phyloP scores from a whole-genome alignment of 129 eudicot species.

The Escallonia rubra region DNA sequence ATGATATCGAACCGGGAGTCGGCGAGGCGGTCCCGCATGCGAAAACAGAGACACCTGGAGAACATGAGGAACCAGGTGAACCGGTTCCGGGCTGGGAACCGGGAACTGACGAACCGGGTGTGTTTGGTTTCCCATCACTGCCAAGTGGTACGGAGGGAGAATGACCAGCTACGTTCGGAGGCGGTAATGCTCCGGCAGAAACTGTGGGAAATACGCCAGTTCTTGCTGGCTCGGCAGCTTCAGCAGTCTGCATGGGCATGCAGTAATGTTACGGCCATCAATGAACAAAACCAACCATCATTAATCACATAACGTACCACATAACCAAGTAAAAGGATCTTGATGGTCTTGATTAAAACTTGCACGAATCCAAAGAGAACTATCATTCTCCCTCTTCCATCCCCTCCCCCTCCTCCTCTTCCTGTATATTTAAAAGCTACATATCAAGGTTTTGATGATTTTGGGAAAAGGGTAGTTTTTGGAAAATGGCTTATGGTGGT shows the following conservation, averaged over 20 bases:
- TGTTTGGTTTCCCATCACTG: slow-evolving; percentile 32
- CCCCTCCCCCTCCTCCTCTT: not conserved
- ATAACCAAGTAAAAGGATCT: not conserved
- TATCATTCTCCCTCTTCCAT: slow-evolving; percentile 5
- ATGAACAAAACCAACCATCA: slow-evolving; percentile 34
- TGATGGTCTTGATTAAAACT: not conserved
- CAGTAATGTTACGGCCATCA: slow-evolving; percentile 38
- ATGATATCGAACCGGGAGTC: slow-evolving; percentile 96
- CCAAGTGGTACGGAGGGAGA: slow-evolving; percentile 44
- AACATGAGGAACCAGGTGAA: slow-evolving; percentile 57
- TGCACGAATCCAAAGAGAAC: slow-evolving; percentile 10
- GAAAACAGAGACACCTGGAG: slow-evolving; percentile 82
- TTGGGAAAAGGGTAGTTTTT: slow-evolving; percentile 8
- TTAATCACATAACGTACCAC: slow-evolving; percentile 27
- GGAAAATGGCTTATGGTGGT: not conserved
- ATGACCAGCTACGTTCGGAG: slow-evolving; percentile 57
- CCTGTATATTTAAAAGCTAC: not conserved
- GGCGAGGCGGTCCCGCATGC: slow-evolving; percentile 81
- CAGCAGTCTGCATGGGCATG: slow-evolving; percentile 66
- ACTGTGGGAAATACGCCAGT: slow-evolving; percentile 59
- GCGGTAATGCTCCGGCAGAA: slow-evolving; percentile 48
- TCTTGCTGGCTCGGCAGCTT: slow-evolving; percentile 50
- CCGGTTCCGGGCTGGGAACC: slow-evolving; percentile 50
- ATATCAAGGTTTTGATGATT: not conserved
- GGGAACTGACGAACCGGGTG: slow-evolving; percentile 64